Percentiles rank a stretch among this genome's conserved stretches.
These are phyloP conservation scores for Tolypocladium sp. DNA, from an alignment of 2,329 filamentous ascomycete genomes.

Conservation along the genomic window DNA sequence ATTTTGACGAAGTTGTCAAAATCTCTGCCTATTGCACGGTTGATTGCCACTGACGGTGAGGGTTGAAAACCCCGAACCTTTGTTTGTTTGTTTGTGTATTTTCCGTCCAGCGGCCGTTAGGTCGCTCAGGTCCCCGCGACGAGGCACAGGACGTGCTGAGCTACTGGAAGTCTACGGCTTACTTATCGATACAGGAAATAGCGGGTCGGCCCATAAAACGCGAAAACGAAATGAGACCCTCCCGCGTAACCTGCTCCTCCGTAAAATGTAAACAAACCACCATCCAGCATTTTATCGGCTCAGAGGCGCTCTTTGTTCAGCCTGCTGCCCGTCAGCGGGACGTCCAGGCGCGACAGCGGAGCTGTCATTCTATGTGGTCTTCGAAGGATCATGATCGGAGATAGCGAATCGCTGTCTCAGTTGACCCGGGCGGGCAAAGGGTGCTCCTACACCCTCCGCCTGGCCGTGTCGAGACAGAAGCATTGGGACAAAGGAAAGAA, in stretches of 20 bases:
- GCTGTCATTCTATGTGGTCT: neutral
- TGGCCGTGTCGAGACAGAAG: too few relatives aligned
- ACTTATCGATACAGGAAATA: neutral
- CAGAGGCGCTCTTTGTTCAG: neutral
- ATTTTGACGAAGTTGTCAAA: too few relatives aligned
- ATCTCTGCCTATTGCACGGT: too few relatives aligned
- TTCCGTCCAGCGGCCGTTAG: too few relatives aligned
- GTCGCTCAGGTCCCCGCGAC: neutral
- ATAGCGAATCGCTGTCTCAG: too few relatives aligned
- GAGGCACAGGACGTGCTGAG: neutral
- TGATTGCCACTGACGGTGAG: too few relatives aligned
- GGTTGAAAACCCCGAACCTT: too few relatives aligned
- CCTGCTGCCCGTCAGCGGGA: constrained; percentile 1
- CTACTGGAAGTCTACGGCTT: neutral
- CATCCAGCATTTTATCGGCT: neutral
- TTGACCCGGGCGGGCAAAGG: too few relatives aligned
- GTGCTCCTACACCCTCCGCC: too few relatives aligned
- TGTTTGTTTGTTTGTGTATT: too few relatives aligned
- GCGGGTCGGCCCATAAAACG: neutral
- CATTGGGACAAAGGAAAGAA: too few relatives aligned
- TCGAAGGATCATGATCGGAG: too few relatives aligned
- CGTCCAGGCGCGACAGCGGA: neutral
- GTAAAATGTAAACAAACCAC: constrained; percentile 1
- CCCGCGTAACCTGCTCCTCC: neutral
- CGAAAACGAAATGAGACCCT: neutral